These are phyloP conservation scores for Eimeria sp. DNA, from an alignment of 169 alveolate genomes.

Conservation along the genomic window DNA sequence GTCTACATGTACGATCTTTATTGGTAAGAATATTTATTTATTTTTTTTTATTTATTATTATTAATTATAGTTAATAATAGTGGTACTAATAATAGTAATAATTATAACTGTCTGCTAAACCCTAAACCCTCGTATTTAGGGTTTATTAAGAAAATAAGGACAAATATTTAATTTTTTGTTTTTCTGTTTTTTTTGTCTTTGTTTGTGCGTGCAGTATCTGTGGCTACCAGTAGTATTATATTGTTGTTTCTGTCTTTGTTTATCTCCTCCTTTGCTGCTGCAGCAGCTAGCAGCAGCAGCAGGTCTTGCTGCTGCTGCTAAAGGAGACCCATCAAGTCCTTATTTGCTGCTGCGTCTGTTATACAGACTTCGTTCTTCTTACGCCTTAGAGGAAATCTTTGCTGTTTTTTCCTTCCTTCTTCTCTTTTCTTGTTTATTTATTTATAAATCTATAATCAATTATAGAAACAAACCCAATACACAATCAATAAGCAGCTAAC, in stretches of 20 bases:
- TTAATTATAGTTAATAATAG: too few species aligned
- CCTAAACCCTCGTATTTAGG: not conserved
- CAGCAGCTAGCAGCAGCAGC: not conserved
- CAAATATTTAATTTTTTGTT: not conserved
- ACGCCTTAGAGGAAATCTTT: not conserved
- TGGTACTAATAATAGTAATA: too few species aligned
- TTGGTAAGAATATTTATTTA: slow-evolving; percentile 24
- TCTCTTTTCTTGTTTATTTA: slow-evolving; percentile 49
- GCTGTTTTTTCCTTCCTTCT: slow-evolving; percentile 40
- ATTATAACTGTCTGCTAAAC: not conserved
- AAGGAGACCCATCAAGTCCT: not conserved
- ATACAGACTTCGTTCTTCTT: slow-evolving; percentile 32
- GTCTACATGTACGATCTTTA: slow-evolving; percentile 79
- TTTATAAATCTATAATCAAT: slow-evolving; percentile 77
- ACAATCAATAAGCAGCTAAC: not conserved
- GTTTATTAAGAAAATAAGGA: not conserved
- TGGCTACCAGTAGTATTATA: not conserved
- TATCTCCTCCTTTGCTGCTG: slow-evolving; percentile 21
- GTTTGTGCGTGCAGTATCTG: not conserved
- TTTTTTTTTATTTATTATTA: too few species aligned
- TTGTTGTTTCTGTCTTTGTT: not conserved
- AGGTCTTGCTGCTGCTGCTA: slow-evolving; percentile 25
- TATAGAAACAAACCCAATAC: slow-evolving; percentile 25
- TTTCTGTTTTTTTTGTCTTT: not conserved
- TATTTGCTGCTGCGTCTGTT: not conserved